Conservation (phyloP, 2,329 filamentous ascomycete species). For the Neoscytalidium dimidiatum region DNA sequence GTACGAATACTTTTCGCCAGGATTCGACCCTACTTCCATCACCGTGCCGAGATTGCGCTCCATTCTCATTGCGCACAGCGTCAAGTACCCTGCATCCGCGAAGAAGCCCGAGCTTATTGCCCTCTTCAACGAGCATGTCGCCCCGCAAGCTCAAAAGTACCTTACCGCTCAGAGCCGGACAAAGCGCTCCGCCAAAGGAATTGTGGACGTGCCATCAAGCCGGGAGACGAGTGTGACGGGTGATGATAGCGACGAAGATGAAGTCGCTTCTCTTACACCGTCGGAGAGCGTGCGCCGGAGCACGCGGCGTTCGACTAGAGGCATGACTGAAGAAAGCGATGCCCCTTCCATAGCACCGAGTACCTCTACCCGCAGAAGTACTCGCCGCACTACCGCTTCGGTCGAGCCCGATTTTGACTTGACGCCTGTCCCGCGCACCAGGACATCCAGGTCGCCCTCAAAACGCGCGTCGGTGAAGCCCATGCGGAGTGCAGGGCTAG, state of each 20-base stretch:
- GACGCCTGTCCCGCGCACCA: constrained; percentile 22
- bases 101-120: constrained; percentile 89
- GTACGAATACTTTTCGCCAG: constrained; percentile 77
- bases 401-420: constrained; percentile 16
- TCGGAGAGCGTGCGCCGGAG: constrained; percentile 25
- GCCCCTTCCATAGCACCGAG: constrained; percentile 37
- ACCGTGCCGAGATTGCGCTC: constrained; percentile 88
- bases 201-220: constrained; percentile 66
- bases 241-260: constrained; percentile 56
- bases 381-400: constrained; percentile 13
- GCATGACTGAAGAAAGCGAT: constrained; percentile 38
- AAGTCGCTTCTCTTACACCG: constrained; percentile 25
- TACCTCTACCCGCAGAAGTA: constrained; percentile 1
- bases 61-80: constrained; percentile 85
- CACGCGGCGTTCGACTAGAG: constrained; percentile 40
- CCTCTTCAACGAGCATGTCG: constrained; percentile 76
- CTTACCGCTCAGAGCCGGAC: constrained; percentile 74
- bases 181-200: constrained; percentile 84
- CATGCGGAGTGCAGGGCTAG: constrained; percentile 36
- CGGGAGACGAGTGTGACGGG: constrained; percentile 62
- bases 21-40: constrained; percentile 79
- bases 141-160: constrained; percentile 76
- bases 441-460: constrained; percentile 34
- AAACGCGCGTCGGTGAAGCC: constrained; percentile 47
- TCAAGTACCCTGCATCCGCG: constrained; percentile 82